Conservation (phyloP, 1,284 basidiomycete species). For the Stygiomarasmius scandens region DNA sequence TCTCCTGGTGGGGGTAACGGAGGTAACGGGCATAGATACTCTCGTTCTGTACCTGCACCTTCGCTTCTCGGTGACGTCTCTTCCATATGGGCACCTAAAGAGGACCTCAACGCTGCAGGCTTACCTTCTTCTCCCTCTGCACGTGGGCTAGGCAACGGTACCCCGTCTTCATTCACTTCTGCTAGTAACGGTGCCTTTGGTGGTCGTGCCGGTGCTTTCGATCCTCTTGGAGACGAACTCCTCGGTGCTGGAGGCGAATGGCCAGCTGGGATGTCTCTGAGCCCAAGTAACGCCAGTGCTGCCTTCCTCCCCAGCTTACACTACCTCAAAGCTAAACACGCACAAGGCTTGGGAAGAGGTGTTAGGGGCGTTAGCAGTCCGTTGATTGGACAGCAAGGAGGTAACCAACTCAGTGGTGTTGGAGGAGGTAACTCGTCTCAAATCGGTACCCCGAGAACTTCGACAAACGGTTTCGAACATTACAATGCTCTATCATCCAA, state of each 20-base stretch:
- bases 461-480: constrained; percentile 3
- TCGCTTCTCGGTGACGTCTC: constrained; percentile 72
- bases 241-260: neutral
- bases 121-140: constrained; percentile 25
- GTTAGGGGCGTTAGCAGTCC: constrained; percentile 12
- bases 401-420: neutral
- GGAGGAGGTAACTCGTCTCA: no score
- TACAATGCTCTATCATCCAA: neutral
- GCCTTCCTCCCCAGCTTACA: constrained; percentile 75
- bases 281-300: constrained; percentile 73
- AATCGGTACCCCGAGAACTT: constrained; percentile 7
- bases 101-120: constrained; percentile 33
- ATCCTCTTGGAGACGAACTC: constrained; percentile 11
- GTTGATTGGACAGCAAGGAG: constrained; percentile 4
- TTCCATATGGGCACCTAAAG: constrained; percentile 67
- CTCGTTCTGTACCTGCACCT: constrained; percentile 75
- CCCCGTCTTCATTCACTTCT: constrained; percentile 31
- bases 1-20: constrained; percentile 30
- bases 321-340: constrained; percentile 56
- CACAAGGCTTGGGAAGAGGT: constrained; percentile 24
- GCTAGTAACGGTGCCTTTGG: constrained; percentile 14
- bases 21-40: constrained; percentile 69
- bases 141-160: constrained; percentile 24
- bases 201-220: constrained; percentile 40
- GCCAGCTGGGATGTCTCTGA: constrained; percentile 25